These are phyloP conservation scores for Phaeodactylum tricornutum DNA, from an alignment of 108 stramenopile species.

Conservation along the genomic window DNA sequence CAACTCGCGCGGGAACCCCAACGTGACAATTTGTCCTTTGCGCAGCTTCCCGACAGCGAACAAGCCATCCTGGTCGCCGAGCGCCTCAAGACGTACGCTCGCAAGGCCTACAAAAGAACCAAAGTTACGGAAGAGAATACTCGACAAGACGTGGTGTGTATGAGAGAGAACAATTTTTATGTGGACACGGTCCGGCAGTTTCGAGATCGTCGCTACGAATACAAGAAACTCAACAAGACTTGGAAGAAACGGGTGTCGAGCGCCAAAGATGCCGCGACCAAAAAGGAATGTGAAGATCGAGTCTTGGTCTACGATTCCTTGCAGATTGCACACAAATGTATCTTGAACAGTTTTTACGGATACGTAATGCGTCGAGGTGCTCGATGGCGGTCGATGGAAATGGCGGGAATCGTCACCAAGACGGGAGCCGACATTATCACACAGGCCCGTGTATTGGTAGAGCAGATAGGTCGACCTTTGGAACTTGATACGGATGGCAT, in stretches of 20 bases:
- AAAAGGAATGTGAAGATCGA: slow-evolving; percentile 89
- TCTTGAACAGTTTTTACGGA: slow-evolving; percentile 85
- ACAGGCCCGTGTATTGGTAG: slow-evolving; percentile 90
- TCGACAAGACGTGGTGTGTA: slow-evolving; percentile 90
- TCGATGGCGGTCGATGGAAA: slow-evolving; percentile 99
- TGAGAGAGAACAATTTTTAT: slow-evolving; percentile 99
- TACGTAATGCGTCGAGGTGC: slow-evolving; percentile 99
- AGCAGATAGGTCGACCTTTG: slow-evolving; percentile 96
- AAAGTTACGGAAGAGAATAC: slow-evolving; percentile 93
- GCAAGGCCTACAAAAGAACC: slow-evolving; percentile 93
- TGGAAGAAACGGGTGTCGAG: slow-evolving; percentile 88
- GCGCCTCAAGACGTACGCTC: slow-evolving; percentile 88
- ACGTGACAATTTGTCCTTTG: slow-evolving; percentile 66
- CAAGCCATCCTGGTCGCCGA: slow-evolving; percentile 69
- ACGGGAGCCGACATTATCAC: slow-evolving; percentile 97
- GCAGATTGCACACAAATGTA: slow-evolving; percentile 99
- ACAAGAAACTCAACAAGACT: slow-evolving; percentile 93
- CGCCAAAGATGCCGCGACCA: slow-evolving; percentile 69
- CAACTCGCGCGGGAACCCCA: slow-evolving; percentile 76
- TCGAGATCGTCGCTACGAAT: slow-evolving; percentile 97
- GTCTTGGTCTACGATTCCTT: slow-evolving; percentile 94
- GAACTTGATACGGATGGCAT: slow-evolving; percentile 99
- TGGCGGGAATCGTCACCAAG: slow-evolving; percentile 99
- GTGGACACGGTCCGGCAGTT: slow-evolving; percentile 98
- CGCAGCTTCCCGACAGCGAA: slow-evolving; percentile 65